Evolutionary conservation across 2,329 filamentous ascomycete species (phyloP).

Genomic region (Ceratocystis ficicola): DNA sequence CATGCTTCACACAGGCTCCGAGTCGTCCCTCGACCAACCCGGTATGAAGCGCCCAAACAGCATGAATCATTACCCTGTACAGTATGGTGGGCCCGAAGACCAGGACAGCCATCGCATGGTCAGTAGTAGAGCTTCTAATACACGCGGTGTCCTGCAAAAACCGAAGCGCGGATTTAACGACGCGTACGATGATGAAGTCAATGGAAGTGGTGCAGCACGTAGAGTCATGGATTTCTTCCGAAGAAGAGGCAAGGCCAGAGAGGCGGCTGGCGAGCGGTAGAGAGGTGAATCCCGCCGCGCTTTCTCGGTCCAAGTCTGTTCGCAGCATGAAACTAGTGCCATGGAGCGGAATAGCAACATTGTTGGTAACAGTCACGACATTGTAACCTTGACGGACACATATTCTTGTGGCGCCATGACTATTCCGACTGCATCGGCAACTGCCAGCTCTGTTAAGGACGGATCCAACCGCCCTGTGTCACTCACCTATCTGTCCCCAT

Average conservation of each 20-base stretch:
- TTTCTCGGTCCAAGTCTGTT: conserved; percentile 19
- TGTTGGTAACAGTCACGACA: not conserved
- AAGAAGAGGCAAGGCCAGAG: conserved; percentile 58
- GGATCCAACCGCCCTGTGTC: not conserved
- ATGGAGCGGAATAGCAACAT: not conserved
- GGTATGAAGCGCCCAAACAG: conserved; percentile 24
- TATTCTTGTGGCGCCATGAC: not conserved
- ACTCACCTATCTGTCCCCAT: not conserved
- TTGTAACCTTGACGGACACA: not conserved
- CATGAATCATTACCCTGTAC: conserved; percentile 35
- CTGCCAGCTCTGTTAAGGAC: not conserved
- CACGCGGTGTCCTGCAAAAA: conserved; percentile 59
- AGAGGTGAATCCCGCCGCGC: conserved; percentile 18
- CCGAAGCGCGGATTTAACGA: conserved; percentile 71
- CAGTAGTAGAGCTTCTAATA: conserved; percentile 25
- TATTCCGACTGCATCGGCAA: not conserved
- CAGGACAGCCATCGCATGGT: conserved; percentile 33
- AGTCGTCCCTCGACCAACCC: conserved; percentile 39
- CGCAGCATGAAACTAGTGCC: not conserved
- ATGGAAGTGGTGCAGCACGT: conserved; percentile 70
- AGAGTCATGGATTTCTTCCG: conserved; percentile 98
- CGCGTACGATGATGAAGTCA: conserved; percentile 66
- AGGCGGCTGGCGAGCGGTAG: conserved; percentile 22
- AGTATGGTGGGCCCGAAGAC: conserved; percentile 32
- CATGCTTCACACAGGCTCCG: conserved; percentile 40